Conservation (phyloP, 2,329 filamentous ascomycete genomes). For the Zarea fungicola region DNA sequence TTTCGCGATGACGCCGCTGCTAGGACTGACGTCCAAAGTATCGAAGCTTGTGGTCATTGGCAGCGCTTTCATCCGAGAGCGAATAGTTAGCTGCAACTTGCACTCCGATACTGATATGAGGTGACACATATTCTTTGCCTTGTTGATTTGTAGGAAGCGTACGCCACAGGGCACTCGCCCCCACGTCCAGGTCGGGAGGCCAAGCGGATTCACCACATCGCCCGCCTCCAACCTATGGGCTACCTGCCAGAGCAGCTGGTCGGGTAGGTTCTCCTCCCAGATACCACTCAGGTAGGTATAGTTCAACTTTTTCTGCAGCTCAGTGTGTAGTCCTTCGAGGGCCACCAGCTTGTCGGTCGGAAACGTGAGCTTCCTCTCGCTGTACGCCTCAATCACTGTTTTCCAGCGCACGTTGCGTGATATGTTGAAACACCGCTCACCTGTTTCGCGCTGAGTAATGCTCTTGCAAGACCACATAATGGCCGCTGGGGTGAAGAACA, state of each 20-base stretch:
- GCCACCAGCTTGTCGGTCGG: slow-evolving; percentile 16
- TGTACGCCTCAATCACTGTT: slow-evolving; percentile 14
- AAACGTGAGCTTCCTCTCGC: slow-evolving; percentile 15
- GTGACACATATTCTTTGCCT: slow-evolving; percentile 14
- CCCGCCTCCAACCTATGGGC: background rate
- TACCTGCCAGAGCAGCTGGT: slow-evolving; percentile 18
- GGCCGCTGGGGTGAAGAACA: slow-evolving; percentile 16
- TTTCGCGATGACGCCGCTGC: background rate
- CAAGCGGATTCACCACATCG: slow-evolving; percentile 5
- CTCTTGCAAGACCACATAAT: slow-evolving; percentile 19
- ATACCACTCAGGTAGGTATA: slow-evolving; percentile 14
- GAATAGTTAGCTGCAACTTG: background rate
- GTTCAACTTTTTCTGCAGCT: slow-evolving; percentile 12
- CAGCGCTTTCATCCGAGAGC: background rate
- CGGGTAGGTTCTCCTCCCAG: slow-evolving; percentile 16
- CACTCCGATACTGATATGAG: background rate
- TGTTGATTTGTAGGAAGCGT: slow-evolving; percentile 13
- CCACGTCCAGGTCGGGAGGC: slow-evolving; percentile 17
- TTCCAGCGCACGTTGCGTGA: slow-evolving; percentile 18
- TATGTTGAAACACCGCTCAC: slow-evolving; percentile 17
- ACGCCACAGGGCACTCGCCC: slow-evolving; percentile 15
- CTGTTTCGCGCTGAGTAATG: slow-evolving; percentile 18
- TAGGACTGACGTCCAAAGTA: no score
- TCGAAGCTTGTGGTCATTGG: no score
- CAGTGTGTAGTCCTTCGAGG: slow-evolving; percentile 14